phyloP scores from a whole-genome alignment of 2,329 filamentous ascomycete species.

The Colletotrichum tabaci region DNA sequence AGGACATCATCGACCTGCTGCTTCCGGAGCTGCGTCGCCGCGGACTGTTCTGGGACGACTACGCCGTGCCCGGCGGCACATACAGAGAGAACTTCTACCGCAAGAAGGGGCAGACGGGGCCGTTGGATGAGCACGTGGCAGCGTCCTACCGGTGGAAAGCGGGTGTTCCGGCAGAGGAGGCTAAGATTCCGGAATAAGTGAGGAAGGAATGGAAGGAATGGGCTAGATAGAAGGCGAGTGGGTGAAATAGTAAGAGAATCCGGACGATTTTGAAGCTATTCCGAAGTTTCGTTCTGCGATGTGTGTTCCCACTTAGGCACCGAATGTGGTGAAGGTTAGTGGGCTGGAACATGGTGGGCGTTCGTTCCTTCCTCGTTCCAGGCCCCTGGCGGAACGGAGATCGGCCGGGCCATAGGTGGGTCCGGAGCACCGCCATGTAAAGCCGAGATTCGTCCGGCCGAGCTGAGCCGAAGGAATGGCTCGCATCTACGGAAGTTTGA shows the following conservation, averaged over 20 bases:
- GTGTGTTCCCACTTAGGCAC: too few species aligned
- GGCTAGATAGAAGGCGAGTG: too few species aligned
- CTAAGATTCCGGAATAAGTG: conserved; percentile 46
- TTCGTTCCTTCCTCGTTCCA: neutral
- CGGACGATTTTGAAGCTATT: conserved; percentile 22
- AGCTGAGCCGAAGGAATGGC: conserved; percentile 37
- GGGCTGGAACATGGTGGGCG: neutral
- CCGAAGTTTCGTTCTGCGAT: neutral
- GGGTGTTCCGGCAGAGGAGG: conserved; percentile 49
- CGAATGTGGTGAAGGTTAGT: neutral
- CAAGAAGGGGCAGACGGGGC: conserved; percentile 63
- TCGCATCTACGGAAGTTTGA: conserved; percentile 42
- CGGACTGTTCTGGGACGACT: conserved; percentile 70
- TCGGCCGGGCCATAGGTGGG: conserved; percentile 5
- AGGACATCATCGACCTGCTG: conserved; percentile 76
- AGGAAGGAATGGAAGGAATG: too few species aligned
- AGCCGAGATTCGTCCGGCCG: conserved; percentile 42
- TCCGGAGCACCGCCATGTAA: neutral
- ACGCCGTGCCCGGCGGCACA: conserved; percentile 69
- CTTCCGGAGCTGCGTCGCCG: conserved; percentile 74
- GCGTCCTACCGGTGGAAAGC: conserved; percentile 62
- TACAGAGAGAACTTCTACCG: conserved; percentile 74
- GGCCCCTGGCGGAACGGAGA: neutral
- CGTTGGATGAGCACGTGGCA: conserved; percentile 67
- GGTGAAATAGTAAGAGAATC: fast-evolving